phyloP scores from a whole-genome alignment of 768 basidiomycete species.

The Inosperma sp. region DNA sequence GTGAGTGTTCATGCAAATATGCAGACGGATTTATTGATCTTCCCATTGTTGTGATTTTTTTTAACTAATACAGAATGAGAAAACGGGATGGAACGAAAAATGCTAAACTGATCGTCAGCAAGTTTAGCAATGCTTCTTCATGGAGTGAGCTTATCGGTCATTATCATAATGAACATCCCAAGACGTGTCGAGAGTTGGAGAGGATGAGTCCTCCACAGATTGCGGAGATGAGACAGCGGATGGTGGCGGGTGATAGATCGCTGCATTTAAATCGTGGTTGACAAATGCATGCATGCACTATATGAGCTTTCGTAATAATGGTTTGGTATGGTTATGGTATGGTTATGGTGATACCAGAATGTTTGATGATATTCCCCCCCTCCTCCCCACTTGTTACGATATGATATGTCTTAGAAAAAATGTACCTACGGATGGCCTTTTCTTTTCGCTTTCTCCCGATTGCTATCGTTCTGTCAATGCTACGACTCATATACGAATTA shows the following conservation, averaged over 20 bases:
- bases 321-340: not conserved
- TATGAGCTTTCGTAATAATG: too few species aligned
- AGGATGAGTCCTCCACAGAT: slow-evolving; percentile 30
- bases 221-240: slow-evolving; percentile 27
- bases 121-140: slow-evolving; percentile 5
- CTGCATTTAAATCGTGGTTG: not conserved
- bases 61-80: not conserved
- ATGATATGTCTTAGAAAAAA: not conserved
- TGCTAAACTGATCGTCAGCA: not conserved
- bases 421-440: too few species aligned
- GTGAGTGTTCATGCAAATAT: too few species aligned
- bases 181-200: slow-evolving; percentile 30
- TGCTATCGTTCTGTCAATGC: too few species aligned
- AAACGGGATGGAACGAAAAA: not conserved
- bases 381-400: not conserved
- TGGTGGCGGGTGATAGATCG: slow-evolving; percentile 6
- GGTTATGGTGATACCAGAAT: too few species aligned
- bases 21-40: not conserved
- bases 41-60: not conserved
- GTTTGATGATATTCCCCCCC: not conserved
- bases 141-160: slow-evolving; percentile 33
- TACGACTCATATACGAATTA: too few species aligned
- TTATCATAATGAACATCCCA: slow-evolving; percentile 27
- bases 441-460: too few species aligned
- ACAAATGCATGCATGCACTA: not conserved